A percentile compares a stretch with the other conserved stretches of the same genome.
Conservation (phyloP, 176 grass and related monocot species). For the Leersia perrieri region DNA sequence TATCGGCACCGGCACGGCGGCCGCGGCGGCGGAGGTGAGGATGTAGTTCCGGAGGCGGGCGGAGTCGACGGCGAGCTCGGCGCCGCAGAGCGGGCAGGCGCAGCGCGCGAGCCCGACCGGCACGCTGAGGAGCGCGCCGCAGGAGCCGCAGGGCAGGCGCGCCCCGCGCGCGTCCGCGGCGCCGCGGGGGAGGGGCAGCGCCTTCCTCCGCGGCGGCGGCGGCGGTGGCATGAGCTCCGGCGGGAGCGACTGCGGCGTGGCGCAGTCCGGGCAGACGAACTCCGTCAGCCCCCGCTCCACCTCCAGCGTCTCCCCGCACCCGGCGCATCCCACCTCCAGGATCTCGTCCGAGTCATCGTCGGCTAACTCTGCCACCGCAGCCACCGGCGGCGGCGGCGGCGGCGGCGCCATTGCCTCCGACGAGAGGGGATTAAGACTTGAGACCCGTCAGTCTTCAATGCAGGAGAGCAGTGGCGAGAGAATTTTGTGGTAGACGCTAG, state of each 20-base stretch:
- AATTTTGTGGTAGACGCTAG: no score
- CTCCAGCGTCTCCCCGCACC: constrained; percentile 39
- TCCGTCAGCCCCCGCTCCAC: constrained; percentile 30
- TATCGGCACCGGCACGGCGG: neutral
- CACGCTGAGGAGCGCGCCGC: constrained; percentile 25
- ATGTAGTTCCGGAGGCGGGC: constrained; percentile 25
- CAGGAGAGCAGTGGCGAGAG: no score
- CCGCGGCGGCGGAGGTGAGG: constrained; percentile 5
- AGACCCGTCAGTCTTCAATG: no score
- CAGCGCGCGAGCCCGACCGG: constrained; percentile 6
- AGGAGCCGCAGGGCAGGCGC: neutral
- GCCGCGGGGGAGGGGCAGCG: constrained; percentile 20
- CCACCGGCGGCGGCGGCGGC: neutral
- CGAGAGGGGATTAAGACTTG: no score
- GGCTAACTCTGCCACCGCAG: neutral
- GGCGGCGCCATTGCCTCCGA: neutral
- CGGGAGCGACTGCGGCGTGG: constrained; percentile 47
- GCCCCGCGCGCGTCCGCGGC: no score
- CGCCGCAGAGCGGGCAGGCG: constrained; percentile 21
- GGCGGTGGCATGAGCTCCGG: constrained; percentile 55
- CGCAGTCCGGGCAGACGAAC: constrained; percentile 56
- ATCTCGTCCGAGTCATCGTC: neutral
- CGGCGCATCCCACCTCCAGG: constrained; percentile 31
- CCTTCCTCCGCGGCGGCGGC: constrained; percentile 7
- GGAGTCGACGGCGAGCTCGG: constrained; percentile 31